Base-by-base conservation (phyloP, 2,329 filamentous ascomycete species). In the Nannizzia gypsea region DNA sequence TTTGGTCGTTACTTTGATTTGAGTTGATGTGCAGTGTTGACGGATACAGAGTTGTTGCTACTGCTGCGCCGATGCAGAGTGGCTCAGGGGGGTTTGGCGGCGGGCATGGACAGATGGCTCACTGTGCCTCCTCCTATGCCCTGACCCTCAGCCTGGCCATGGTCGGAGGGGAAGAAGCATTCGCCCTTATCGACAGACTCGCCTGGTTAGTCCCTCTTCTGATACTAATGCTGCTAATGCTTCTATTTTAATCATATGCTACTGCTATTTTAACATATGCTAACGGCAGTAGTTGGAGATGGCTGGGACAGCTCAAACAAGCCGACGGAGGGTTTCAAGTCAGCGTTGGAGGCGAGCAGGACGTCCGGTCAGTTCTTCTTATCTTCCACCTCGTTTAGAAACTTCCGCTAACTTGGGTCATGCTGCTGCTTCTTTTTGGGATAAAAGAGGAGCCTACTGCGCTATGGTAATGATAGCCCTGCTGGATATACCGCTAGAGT, bases 121-220 rank as follows among this genome's bases (percentile, higher is more conserved):
- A 99, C 74, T 81, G 93, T 66, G 93, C 93, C 60, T 87, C 89
- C 54, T 90, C 88, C 0, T 99, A 97, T 78, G 90, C 91, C 55
- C 82, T 86, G 44, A 76, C 95, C 20, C 81, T 99, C 61, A 84
- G 88, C 52, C 78, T 99, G 57, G 83, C 87, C 24, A 82, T 90
- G 63, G 87, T 92, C 46, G 90, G 89, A 57, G 89, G 88, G 6
- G 76, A 86, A 61, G 85, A 87, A 60, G 83, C 83, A 46, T 88
- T 90, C 70, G 81, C 85, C 62, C 77, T 89, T 59, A 83, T 97
- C 61, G 87, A 97, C 75, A 84, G 93, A 63, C 83, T 84, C 69
- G 80, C 84, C 56, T 87, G 97, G 85, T 79, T 67, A 70, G 59
- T 60, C 40, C 36, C 22, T n/a, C 26, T 8, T 26, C 8, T 3